phyloP scores from a whole-genome alignment of 1,284 basidiomycete genomes.

The Moniliella sp. region DNA sequence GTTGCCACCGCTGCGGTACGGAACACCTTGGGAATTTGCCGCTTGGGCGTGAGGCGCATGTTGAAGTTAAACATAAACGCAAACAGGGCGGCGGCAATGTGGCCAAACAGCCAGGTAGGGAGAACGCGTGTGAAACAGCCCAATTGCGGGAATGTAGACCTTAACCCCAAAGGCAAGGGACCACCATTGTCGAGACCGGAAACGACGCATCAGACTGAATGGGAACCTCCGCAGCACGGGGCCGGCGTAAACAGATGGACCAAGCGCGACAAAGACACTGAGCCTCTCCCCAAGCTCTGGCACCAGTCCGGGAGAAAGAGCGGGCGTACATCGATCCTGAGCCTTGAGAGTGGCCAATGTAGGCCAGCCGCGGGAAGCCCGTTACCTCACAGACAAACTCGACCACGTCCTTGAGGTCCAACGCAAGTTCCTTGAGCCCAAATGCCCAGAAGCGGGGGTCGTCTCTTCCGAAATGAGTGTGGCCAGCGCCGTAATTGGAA shows the following conservation, averaged over 20 bases:
- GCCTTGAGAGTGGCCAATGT: slow-evolving; percentile 30
- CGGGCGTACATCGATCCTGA: slow-evolving; percentile 30
- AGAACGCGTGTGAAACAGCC: slow-evolving; percentile 17
- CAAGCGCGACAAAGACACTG: slow-evolving; percentile 21
- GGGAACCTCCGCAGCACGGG: slow-evolving; percentile 25
- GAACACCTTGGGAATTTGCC: slow-evolving; percentile 32
- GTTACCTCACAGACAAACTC: slow-evolving; percentile 25
- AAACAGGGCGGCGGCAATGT: slow-evolving; percentile 29
- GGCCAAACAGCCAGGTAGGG: slow-evolving; percentile 25
- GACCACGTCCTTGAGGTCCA: slow-evolving; percentile 25
- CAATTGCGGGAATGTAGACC: slow-evolving; percentile 26
- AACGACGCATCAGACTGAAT: slow-evolving; percentile 22
- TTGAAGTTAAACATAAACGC: slow-evolving; percentile 28
- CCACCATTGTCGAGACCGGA: slow-evolving; percentile 28
- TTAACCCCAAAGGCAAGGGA: slow-evolving; percentile 26
- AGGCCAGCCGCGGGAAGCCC: slow-evolving; percentile 16
- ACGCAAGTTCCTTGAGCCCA: slow-evolving; percentile 29
- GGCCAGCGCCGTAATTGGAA: slow-evolving; percentile 27
- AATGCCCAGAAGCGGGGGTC: slow-evolving; percentile 34
- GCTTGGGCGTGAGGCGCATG: slow-evolving; percentile 26
- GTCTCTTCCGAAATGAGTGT: slow-evolving; percentile 19
- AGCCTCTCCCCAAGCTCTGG: slow-evolving; percentile 27
- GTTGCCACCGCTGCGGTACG: slow-evolving; percentile 23
- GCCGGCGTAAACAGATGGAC: slow-evolving; percentile 30
- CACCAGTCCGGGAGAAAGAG: slow-evolving; percentile 23